Conservation (phyloP, 345 rosid species). For the Acer yangbiense region DNA sequence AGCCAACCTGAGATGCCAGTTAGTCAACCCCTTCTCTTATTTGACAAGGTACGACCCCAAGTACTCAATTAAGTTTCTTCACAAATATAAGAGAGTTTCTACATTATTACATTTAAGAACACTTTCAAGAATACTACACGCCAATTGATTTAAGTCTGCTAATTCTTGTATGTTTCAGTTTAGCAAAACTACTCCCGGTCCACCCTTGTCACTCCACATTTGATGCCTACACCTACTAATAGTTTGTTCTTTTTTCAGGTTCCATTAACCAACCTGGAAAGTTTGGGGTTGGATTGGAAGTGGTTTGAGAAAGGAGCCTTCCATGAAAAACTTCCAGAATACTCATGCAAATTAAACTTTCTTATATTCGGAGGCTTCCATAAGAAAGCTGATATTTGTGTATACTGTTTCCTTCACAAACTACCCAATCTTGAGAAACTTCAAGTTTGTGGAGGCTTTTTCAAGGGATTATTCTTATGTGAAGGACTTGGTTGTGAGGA, state of each 20-base stretch:
- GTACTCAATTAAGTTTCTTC: not conserved
- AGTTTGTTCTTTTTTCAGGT: not conserved
- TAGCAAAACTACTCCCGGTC: not conserved
- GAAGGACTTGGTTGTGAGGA: not conserved
- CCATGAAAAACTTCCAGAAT: not conserved
- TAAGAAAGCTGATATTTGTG: not conserved
- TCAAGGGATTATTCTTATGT: not conserved
- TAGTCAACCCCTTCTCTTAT: not conserved
- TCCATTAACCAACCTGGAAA: not conserved
- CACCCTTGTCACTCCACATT: not conserved
- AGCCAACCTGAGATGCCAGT: not conserved
- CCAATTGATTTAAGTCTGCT: too few relatives aligned
- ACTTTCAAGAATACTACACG: not conserved
- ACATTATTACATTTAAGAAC: not conserved
- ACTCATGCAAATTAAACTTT: not conserved
- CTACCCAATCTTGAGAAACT: not conserved
- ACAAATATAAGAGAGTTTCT: not conserved
- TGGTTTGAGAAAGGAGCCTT: not conserved
- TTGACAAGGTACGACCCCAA: conserved; percentile 4
- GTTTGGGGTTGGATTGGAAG: not conserved
- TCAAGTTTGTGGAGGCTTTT: not conserved
- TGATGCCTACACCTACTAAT: not conserved
- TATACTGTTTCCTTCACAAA: not conserved
- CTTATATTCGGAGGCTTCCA: not conserved
- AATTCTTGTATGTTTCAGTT: too few relatives aligned